Base-by-base conservation (phyloP, 306 rosid species). In the Mimosa bimucronata region DNA sequence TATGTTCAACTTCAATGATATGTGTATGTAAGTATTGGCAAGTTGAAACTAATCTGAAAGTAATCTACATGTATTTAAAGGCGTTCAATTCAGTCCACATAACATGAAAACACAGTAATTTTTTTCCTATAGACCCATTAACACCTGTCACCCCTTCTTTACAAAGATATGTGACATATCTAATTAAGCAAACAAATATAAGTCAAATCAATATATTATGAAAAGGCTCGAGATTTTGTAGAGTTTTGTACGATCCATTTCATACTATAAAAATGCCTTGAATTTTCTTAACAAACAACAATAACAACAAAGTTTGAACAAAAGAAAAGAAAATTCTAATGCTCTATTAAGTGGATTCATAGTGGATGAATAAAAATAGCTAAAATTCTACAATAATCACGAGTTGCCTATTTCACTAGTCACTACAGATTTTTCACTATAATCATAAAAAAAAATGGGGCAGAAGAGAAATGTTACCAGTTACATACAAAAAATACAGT, bases 41-140 rank as follows among this genome's bases (percentile, higher is more conserved):
- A 14, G 69, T 64, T 31, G 67, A 30, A 64, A 30, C 69, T 64
- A 18, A 64, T 30, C 19, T 64, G 61, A 40, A 74, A 34, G 12
- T 50, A 52, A 66, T 74, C 68, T 52, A 21, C 28, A 66, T 46
- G 57, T 16, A 61, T 66, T 74, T 29, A n/a, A 80, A 80, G 48
- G 65, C 69, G n/a, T 40, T 61, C 41, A 42, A 28, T 45, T 71
- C 42, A 45, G 78, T 72, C 65, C 23, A 46, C 13, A 31, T 72
- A 61, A 73, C 53, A 80, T 46, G 30, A 28, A 76, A 28, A 44
- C 38, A 44, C 55, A 76, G 62, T 9, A 76, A 60, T 61, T 19
- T 0, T 19, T 42, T 23, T 45, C 45, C 5, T 13, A 16, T 62
- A 30, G 28, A 28, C 42, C 23, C 26, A 37, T 62, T 21, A 30